These are phyloP conservation scores for Kodamaea fungicola DNA, from an alignment of 1,139 yeast genomes.

Conservation along the genomic window DNA sequence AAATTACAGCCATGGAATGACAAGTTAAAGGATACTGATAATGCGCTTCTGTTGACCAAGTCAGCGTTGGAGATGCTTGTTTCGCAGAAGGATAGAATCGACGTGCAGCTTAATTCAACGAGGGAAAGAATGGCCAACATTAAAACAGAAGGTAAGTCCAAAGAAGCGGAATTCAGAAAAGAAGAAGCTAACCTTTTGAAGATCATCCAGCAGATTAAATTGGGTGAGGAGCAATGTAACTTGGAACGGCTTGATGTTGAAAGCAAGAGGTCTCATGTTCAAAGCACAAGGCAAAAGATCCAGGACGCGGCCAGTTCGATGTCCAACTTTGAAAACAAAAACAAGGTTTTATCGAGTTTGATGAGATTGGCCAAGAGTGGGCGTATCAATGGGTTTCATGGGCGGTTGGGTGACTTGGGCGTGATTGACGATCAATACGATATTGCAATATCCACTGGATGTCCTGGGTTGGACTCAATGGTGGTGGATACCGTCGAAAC, in stretches of 20 bases:
- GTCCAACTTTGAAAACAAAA: slow-evolving; percentile 61
- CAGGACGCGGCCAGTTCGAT: slow-evolving; percentile 63
- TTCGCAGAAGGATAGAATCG: slow-evolving; percentile 43
- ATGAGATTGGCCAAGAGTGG: slow-evolving; percentile 74
- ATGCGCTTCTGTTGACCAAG: slow-evolving; percentile 61
- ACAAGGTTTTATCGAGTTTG: slow-evolving; percentile 68
- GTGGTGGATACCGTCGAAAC: slow-evolving; percentile 93
- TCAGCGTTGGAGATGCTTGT: slow-evolving; percentile 62
- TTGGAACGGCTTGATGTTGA: slow-evolving; percentile 48
- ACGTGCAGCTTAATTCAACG: slow-evolving; percentile 45
- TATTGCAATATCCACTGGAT: slow-evolving; percentile 92
- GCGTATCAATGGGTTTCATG: slow-evolving; percentile 80
- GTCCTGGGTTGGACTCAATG: slow-evolving; percentile 85
- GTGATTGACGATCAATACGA: slow-evolving; percentile 84
- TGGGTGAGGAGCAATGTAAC: slow-evolving; percentile 58
- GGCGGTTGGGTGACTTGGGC: slow-evolving; percentile 89
- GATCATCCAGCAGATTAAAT: slow-evolving; percentile 48
- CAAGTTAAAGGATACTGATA: slow-evolving; percentile 60
- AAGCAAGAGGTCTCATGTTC: slow-evolving; percentile 52
- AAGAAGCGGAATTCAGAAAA: slow-evolving; percentile 44
- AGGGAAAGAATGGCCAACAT: slow-evolving; percentile 46
- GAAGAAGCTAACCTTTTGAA: slow-evolving; percentile 44
- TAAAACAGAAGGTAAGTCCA: slow-evolving; percentile 50
- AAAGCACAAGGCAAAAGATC: slow-evolving; percentile 55
- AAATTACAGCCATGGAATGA: slow-evolving; percentile 83